Evolutionary conservation across 2,329 filamentous ascomycete genomes (phyloP).

Genomic region (Trichoderma aggressivum): DNA sequence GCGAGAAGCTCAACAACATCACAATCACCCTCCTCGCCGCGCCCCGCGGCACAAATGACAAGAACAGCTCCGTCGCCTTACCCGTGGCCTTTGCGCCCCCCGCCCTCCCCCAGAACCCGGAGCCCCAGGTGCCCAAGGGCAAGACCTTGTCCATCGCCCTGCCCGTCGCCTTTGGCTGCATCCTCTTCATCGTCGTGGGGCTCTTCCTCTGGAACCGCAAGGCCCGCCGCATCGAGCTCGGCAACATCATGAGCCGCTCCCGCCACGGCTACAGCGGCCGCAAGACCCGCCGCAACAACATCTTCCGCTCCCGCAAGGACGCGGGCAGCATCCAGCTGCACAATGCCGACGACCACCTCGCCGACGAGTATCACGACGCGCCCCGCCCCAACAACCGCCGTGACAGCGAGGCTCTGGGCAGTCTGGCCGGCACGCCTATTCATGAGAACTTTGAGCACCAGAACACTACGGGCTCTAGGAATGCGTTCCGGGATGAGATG

Average conservation of each 20-base stretch:
- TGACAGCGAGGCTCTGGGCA: slow-evolving; percentile 50
- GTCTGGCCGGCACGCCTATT: slow-evolving; percentile 46
- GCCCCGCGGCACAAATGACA: slow-evolving; percentile 32
- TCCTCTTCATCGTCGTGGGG: slow-evolving; percentile 49
- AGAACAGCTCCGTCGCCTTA: slow-evolving; percentile 41
- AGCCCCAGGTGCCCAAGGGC: slow-evolving; percentile 33
- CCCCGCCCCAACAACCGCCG: slow-evolving; percentile 23
- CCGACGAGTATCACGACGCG: slow-evolving; percentile 26
- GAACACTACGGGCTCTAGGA: slow-evolving; percentile 33
- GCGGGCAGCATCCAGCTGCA: slow-evolving; percentile 43
- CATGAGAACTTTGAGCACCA: slow-evolving; percentile 41
- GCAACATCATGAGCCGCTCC: slow-evolving; percentile 49
- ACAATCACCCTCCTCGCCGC: slow-evolving; percentile 44
- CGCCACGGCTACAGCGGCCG: slow-evolving; percentile 45
- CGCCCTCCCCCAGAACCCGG: slow-evolving; percentile 37
- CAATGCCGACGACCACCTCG: slow-evolving; percentile 14
- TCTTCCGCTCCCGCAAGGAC: slow-evolving; percentile 31
- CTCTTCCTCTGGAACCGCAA: slow-evolving; percentile 55
- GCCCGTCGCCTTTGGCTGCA: slow-evolving; percentile 47
- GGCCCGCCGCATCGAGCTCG: slow-evolving; percentile 48
- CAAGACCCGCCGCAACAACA: slow-evolving; percentile 32
- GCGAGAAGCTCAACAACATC: slow-evolving; percentile 43
- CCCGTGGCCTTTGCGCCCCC: slow-evolving; percentile 36
- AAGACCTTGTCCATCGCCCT: slow-evolving; percentile 51
- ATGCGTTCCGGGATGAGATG: slow-evolving; percentile 51